Conservation (phyloP, 1,139 yeast genomes). For the Candida neerlandica region DNA sequence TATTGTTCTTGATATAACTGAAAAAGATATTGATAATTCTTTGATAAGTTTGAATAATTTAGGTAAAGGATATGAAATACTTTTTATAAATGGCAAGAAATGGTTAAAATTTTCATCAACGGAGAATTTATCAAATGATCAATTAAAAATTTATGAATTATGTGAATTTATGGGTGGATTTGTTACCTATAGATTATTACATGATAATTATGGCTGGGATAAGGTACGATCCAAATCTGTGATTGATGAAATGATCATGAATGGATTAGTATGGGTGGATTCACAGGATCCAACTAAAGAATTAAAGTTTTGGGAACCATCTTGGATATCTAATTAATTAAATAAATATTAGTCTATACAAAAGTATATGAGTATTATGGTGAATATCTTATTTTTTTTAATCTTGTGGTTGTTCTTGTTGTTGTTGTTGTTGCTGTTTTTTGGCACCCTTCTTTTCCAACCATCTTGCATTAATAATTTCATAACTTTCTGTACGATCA, state of each 20-base stretch:
- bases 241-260: constrained; percentile 76
- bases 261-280: constrained; percentile 86
- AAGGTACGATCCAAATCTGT: constrained; percentile 60
- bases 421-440: neutral
- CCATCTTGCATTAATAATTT: constrained; percentile 68
- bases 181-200: constrained; percentile 62
- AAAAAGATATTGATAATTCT: constrained; percentile 24
- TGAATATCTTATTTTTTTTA: neutral
- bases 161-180: constrained; percentile 69
- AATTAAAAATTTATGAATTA: constrained; percentile 67
- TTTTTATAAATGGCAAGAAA: constrained; percentile 34
- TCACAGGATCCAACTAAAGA: constrained; percentile 49
- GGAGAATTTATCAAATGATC: constrained; percentile 54
- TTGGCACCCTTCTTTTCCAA: constrained; percentile 37
- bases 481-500: constrained; percentile 62
- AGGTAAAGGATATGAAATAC: constrained; percentile 42
- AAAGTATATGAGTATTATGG: neutral
- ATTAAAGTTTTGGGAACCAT: constrained; percentile 64
- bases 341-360: neutral
- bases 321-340: constrained; percentile 35
- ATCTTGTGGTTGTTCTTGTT: neutral
- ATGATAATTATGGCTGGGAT: constrained; percentile 78
- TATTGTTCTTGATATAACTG: constrained; percentile 20
- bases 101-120: constrained; percentile 46
- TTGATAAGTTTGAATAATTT: constrained; percentile 24